Evolutionary conservation across 2,329 filamentous ascomycete genomes (phyloP).

Genomic region (Sarocladiaceae sp.): DNA sequence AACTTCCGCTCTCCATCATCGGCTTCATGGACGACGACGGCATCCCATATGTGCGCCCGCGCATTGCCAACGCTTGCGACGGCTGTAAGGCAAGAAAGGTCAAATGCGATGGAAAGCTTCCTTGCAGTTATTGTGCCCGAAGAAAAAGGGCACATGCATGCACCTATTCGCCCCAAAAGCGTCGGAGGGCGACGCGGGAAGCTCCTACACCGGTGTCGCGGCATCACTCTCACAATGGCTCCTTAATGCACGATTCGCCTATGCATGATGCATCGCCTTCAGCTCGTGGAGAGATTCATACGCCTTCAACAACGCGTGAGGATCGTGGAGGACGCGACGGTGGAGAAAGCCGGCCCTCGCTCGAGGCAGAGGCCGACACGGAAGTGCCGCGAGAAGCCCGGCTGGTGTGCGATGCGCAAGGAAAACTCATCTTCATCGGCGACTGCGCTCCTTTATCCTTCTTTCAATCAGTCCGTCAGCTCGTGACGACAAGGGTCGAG

Average conservation of each 20-base stretch:
- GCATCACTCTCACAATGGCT: neutral
- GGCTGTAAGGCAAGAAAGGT: conserved; percentile 52
- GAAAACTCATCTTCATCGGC: conserved; percentile 51
- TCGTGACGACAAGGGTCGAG: conserved; percentile 45
- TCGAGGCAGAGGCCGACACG: conserved; percentile 41
- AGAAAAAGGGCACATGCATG: conserved; percentile 39
- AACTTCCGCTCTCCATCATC: neutral
- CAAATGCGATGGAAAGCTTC: conserved; percentile 50
- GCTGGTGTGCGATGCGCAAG: conserved; percentile 46
- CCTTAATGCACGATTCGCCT: too few relatives aligned
- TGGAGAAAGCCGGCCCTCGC: neutral
- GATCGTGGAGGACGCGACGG: neutral
- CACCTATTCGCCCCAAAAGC: conserved; percentile 42
- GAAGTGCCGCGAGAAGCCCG: conserved; percentile 51
- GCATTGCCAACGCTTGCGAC: conserved; percentile 51
- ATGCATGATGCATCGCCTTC: neutral
- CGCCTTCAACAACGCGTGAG: neutral
- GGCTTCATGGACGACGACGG: conserved; percentile 3
- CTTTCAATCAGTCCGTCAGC: conserved; percentile 49
- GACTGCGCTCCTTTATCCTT: conserved; percentile 53
- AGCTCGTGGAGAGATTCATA: neutral
- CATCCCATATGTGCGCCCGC: conserved; percentile 28
- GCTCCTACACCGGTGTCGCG: neutral
- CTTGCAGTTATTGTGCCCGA: conserved; percentile 45
- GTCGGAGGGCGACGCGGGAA: conserved; percentile 25